phyloP scores from a whole-genome alignment of 345 rosid genomes.

The Melaleuca alternifolia region DNA sequence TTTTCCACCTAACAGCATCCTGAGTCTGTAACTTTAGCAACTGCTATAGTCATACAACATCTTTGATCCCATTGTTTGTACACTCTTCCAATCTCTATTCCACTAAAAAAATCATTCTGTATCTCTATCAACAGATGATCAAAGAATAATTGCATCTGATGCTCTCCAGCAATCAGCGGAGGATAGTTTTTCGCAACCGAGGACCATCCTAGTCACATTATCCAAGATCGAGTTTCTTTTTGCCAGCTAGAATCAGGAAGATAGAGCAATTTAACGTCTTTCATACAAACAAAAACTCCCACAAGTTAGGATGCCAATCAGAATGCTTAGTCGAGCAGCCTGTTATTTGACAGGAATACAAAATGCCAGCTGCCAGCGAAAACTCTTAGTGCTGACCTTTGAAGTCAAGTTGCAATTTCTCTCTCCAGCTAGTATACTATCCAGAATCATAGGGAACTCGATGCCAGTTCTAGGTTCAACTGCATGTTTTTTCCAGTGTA shows the following conservation, averaged over 20 bases:
- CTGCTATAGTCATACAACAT: neutral
- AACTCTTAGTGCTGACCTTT: constrained; percentile 36
- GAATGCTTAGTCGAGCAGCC: neutral
- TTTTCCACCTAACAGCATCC: neutral
- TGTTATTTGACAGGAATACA: neutral
- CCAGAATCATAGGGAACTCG: constrained; percentile 61
- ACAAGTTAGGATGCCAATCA: neutral
- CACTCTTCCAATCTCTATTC: neutral
- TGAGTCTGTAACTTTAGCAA: neutral
- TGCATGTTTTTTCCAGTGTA: constrained; percentile 36
- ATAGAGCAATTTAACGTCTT: neutral
- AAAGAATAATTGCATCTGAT: neutral
- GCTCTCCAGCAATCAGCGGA: neutral
- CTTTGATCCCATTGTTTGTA: neutral
- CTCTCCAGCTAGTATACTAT: constrained; percentile 18
- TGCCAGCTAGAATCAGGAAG: neutral
- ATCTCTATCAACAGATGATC: neutral
- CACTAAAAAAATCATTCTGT: neutral
- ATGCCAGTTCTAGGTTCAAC: constrained; percentile 80
- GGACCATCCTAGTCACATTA: neutral
- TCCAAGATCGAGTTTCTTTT: neutral
- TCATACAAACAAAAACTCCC: neutral
- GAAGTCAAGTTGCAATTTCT: constrained; percentile 31
- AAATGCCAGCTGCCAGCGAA: neutral
- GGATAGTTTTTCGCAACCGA: neutral